Evolutionary conservation across 2,329 filamentous ascomycete genomes (phyloP), one percentile per base, ranked within the genome.

Genomic region (Cyclaneusma minus): DNA sequence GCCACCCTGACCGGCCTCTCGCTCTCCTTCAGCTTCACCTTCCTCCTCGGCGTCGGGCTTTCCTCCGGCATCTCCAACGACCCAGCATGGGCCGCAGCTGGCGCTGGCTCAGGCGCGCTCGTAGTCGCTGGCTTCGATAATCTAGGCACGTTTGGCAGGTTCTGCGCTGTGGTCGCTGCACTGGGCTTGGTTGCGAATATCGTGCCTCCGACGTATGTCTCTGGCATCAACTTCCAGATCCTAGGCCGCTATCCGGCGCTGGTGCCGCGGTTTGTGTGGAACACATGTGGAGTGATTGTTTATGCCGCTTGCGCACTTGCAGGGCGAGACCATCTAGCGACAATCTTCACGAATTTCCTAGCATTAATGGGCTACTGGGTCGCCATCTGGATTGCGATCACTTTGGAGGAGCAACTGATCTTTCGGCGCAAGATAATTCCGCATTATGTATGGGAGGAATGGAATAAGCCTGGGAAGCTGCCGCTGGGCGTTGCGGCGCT

Each of bases 341-440:
- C 58, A 14, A 74, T 79, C 31, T 76, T 79, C 43, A 68, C 66
- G 7, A 78, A 78, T 42, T 77, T 79, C 44, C 55, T 79, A 4
- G 68, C 70, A 0, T 50, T 79, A 13, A 78, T 79, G 66, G 74
- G 73, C 2, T 79, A 78, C 47, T 79, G 70, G 71, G 60, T 75
- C 10, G 60, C 60, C 9, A 66, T 76, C 22, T 75, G 69, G 67
- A 57, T 76, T 12, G 60, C 62, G 2, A 73, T 79, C 24, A 53
- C 66, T 2, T 46, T 71, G 3, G 59, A 68, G 40, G 74, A 80
- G 41, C 62, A 72, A 25, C 44, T 72, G 12, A 53, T 79, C 25
- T 79, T 79, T 45, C 57, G 68, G 2, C 50, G 55, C 3, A 40
- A 42, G 4, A 31, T 22, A 19, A 36, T 31, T 2, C 35, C 38